Percentiles rank a stretch among this genome's conserved stretches.
These are phyloP conservation scores for Penicillium brasilianum DNA, from an alignment of 2,329 filamentous ascomycete species.

Conservation along the genomic window DNA sequence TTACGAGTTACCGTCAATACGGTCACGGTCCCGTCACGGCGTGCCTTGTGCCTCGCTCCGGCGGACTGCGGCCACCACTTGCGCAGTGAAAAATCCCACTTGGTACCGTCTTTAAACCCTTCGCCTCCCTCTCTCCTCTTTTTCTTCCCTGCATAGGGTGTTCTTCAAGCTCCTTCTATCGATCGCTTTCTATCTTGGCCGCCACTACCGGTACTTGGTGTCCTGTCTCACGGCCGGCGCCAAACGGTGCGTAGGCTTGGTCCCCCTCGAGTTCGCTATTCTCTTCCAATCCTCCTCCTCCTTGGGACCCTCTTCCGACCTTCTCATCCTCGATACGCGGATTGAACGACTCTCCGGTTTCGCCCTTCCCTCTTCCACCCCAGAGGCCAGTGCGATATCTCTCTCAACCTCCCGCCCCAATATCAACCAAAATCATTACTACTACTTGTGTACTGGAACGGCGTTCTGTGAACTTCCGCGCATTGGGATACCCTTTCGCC, in stretches of 20 bases:
- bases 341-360: constrained; percentile 18
- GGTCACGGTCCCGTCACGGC: constrained; percentile 8
- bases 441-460: constrained; percentile 24
- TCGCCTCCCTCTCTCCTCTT: constrained; percentile 25
- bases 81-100: constrained; percentile 33
- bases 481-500: constrained; percentile 36
- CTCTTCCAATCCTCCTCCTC: constrained; percentile 26
- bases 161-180: constrained; percentile 39
- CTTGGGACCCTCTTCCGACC: too few relatives aligned
- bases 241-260: constrained; percentile 54
- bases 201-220: constrained; percentile 53
- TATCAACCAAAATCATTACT: not conserved
- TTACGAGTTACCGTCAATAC: not conserved
- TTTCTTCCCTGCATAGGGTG: constrained; percentile 27
- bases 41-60: constrained; percentile 22
- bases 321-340: constrained; percentile 8
- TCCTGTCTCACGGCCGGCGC: constrained; percentile 53
- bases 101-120: constrained; percentile 29
- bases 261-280: constrained; percentile 38
- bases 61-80: constrained; percentile 22
- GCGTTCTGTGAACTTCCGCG: constrained; percentile 32
- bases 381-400: constrained; percentile 14
- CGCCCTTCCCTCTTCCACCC: constrained; percentile 8
- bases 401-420: not conserved
- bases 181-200: constrained; percentile 47